Percentiles rank a stretch among this genome's conserved stretches.
Conservation (phyloP, 2,329 filamentous ascomycete species). For the Aspergillus aculeatus region DNA sequence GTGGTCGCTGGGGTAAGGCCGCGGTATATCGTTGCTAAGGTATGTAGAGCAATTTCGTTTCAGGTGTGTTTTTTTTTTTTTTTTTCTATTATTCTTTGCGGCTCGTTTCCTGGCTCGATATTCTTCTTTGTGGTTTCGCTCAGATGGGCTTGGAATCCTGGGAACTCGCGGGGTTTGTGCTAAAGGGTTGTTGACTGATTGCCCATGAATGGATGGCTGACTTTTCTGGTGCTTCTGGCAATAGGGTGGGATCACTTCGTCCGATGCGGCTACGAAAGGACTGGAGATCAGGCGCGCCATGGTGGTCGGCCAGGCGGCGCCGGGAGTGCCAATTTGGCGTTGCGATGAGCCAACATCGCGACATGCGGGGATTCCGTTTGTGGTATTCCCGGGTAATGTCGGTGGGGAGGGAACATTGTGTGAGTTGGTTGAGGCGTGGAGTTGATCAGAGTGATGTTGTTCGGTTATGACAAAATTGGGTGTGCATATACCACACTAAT, state of each 20-base stretch:
- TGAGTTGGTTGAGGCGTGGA: conserved; percentile 47
- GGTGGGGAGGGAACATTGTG: conserved; percentile 50
- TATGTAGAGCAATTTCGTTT: conserved; percentile 12
- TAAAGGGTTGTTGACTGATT: too few species aligned
- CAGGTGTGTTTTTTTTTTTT: too few species aligned
- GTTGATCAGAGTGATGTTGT: conserved; percentile 5
- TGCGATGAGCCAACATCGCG: conserved; percentile 55
- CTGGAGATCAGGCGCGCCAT: conserved; percentile 54
- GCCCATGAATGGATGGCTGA: too few species aligned
- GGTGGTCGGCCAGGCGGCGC: conserved; percentile 58
- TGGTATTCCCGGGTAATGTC: conserved; percentile 61
- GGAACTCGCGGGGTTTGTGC: too few species aligned
- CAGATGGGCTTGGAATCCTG: too few species aligned
- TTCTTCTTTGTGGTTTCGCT: too few species aligned
- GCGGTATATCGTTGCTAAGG: conserved; percentile 58
- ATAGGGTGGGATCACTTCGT: conserved; percentile 59
- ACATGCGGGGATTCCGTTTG: conserved; percentile 54
- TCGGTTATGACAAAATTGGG: too few species aligned
- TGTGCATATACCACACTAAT: too few species aligned
- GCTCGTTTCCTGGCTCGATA: too few species aligned
- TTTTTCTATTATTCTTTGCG: too few species aligned
- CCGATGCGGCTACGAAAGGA: conserved; percentile 58
- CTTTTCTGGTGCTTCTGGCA: too few species aligned
- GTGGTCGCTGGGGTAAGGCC: conserved; percentile 47
- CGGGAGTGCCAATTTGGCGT: conserved; percentile 59